A percentile compares a stretch with the other conserved stretches of the same genome.
Conservation (phyloP, 306 rosid genomes). For the Myrica gale region DNA sequence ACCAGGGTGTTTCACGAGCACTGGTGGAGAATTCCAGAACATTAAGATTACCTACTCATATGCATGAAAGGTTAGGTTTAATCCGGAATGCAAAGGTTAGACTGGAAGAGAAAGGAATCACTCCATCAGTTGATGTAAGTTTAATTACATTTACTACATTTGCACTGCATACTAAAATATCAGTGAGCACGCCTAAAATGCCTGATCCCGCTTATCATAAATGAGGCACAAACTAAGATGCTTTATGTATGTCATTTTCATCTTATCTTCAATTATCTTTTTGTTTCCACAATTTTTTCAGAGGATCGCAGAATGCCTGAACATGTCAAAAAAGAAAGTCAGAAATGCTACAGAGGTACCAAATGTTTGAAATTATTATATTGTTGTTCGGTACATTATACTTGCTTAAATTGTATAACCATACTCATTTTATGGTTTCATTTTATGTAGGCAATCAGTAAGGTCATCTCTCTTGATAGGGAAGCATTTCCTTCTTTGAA, state of each 20-base stretch:
- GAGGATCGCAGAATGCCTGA: conserved; percentile 83
- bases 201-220: conserved; percentile 13
- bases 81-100: conserved; percentile 79
- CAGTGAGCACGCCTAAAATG: conserved; percentile 10
- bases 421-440: background rate
- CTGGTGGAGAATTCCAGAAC: conserved; percentile 87
- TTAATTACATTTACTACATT: conserved; percentile 10
- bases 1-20: conserved; percentile 91
- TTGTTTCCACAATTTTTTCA: conserved; percentile 35
- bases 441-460: conserved; percentile 60
- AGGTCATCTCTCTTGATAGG: conserved; percentile 79
- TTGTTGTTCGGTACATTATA: background rate
- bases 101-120: conserved; percentile 80
- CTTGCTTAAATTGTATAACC: conserved; percentile 2
- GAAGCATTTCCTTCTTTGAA: conserved; percentile 94
- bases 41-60: conserved; percentile 72
- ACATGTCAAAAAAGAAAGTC: conserved; percentile 91
- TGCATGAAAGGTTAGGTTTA: conserved; percentile 85
- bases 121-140: conserved; percentile 94
- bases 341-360: conserved; percentile 92
- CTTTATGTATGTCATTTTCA: background rate
- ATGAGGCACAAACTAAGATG: background rate
- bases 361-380: background rate
- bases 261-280: background rate
- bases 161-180: conserved; percentile 5